Base-by-base conservation (phyloP, 2,329 filamentous ascomycete species). In the Calonectria henricotiae region DNA sequence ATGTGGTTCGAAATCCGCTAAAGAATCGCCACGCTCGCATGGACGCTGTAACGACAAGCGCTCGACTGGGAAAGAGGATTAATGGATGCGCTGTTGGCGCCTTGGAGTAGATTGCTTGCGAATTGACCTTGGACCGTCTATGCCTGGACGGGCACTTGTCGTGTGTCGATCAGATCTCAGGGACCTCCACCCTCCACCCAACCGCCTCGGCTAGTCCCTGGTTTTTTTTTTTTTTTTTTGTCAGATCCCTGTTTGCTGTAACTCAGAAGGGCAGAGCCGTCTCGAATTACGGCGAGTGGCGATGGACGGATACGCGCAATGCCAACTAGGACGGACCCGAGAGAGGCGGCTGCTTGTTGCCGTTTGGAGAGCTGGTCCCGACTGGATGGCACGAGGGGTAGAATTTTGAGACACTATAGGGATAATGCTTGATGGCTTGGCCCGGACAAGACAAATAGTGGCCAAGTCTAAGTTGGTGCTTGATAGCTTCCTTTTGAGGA, bases 161-260 rank as follows among this genome's bases (percentile, higher is more conserved):
- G 70, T 67, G 68, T 77, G 73, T 78, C 76, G 76, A 78, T 78
- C 76, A 69, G 76, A 78, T 78, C 76, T 78, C 74, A 76, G 75
- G 75, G 76, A 75, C 76, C 73, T 75, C 75, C 73, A 75, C 74
- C 73, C 71, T 74, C 75, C 73, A 73, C 74, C 73, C 65, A 71
- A 63, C 74, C 73, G 65, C 73, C 71, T 75, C 71, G 71, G 71
- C 69, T 76, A 58, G 72, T 69, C 71, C 76, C 74, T 75, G 72
- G 12, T 20, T 20, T 20, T 20, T 20, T 39, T 35, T 71, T 20
- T 20, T 20, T 20, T 20, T 39, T 35, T 71, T 62, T 68, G 41
- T 64, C 43, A 67, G 68, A 76, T 72, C 74, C 70, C 71, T 76
- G 69, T 72, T 71, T 68, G 32, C 41, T 73, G 62, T 62, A 65